Evolutionary conservation across 371 early-diverging fungal species (phyloP).

Genomic region (Apophysomyces ossiformis): DNA sequence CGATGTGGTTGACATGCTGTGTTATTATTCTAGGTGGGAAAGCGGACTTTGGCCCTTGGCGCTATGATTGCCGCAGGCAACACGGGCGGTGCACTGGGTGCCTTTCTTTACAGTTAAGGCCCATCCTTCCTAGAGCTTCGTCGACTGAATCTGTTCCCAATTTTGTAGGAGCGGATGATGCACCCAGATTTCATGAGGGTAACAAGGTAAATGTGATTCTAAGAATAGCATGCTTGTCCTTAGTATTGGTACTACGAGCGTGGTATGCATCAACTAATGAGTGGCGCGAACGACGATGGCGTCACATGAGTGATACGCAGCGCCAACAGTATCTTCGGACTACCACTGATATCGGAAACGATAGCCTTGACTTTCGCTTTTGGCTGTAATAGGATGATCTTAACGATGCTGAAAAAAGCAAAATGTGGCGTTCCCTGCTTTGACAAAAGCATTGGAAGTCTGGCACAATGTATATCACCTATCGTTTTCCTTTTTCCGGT

Average conservation of each 20-base stretch:
- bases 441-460: too few relatives aligned
- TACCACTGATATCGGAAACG: constrained; percentile 30
- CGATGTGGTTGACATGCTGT: not conserved
- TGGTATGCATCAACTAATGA: constrained; percentile 39
- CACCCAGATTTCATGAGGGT: constrained; percentile 43
- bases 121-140: not conserved
- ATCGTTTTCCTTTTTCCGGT: not conserved
- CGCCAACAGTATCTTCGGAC: constrained; percentile 29
- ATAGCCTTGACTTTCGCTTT: constrained; percentile 32
- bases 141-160: not conserved
- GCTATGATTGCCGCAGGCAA: constrained; percentile 48
- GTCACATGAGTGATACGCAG: constrained; percentile 35
- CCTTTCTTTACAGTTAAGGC: constrained; percentile 23
- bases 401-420: too few relatives aligned
- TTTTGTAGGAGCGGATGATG: constrained; percentile 32
- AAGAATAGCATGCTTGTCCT: not conserved
- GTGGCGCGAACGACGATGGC: constrained; percentile 28
- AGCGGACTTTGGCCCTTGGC: constrained; percentile 50
- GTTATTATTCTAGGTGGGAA: constrained; percentile 28
- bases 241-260: constrained; percentile 24
- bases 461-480: too few relatives aligned
- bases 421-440: too few relatives aligned
- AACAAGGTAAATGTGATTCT: constrained; percentile 45
- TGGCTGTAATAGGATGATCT: constrained; percentile 12
- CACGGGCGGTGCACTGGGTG: constrained; percentile 34